Conservation (phyloP, 495 filamentous ascomycete species). For the Neurospora discreta region DNA sequence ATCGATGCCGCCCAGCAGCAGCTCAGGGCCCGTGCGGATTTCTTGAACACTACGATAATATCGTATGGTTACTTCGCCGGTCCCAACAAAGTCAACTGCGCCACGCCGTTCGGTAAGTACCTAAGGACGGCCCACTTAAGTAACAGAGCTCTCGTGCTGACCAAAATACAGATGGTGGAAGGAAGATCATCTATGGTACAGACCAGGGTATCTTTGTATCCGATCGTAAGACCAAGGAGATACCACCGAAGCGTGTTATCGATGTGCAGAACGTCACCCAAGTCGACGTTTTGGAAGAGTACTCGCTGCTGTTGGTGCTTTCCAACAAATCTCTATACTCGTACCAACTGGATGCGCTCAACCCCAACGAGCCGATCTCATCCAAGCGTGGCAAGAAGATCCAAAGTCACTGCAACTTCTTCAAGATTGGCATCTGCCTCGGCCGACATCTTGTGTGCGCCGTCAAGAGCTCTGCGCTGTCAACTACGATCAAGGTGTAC, state of each 20-base stretch:
- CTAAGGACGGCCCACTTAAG: neutral
- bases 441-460: constrained; percentile 91
- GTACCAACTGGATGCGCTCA: constrained; percentile 71
- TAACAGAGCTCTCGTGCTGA: constrained; percentile 20
- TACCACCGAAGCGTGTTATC: constrained; percentile 70
- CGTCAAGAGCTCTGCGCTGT: constrained; percentile 81
- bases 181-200: constrained; percentile 88
- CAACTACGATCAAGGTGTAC: constrained; percentile 93
- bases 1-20: constrained; percentile 85
- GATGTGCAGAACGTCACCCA: constrained; percentile 84
- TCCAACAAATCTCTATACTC: constrained; percentile 84
- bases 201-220: constrained; percentile 86
- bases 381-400: constrained; percentile 93
- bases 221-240: constrained; percentile 67
- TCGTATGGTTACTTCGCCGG: constrained; percentile 75
- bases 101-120: constrained; percentile 71
- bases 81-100: constrained; percentile 79
- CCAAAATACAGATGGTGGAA: constrained; percentile 59
- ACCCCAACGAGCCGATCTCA: constrained; percentile 66
- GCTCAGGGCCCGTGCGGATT: constrained; percentile 75
- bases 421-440: constrained; percentile 91
- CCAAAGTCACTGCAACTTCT: constrained; percentile 92
- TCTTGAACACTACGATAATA: constrained; percentile 82
- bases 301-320: constrained; percentile 81
- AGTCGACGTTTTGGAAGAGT: constrained; percentile 92